Evolutionary conservation across 352 stramenopile species (phyloP).

Genomic region (Phytophthora meadii): DNA sequence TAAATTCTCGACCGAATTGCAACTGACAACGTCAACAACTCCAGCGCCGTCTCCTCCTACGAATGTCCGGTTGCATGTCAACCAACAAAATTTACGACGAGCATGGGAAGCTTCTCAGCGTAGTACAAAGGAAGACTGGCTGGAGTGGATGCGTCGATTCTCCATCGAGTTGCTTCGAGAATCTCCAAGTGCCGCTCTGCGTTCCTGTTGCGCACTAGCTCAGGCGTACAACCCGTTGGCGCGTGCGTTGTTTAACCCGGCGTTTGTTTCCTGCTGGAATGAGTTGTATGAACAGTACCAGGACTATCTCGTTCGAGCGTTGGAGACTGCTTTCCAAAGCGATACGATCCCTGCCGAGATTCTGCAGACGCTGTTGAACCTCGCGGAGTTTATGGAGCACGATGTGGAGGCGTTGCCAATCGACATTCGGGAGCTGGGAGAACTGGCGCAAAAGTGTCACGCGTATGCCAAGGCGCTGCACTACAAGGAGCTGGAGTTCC

Average conservation of each 20-base stretch:
- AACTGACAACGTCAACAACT: conserved; percentile 34
- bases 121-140: conserved; percentile 94
- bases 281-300: conserved; percentile 95
- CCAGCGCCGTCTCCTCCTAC: conserved; percentile 48
- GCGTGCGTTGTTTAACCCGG: conserved; percentile 97
- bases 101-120: conserved; percentile 96
- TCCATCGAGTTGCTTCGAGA: conserved; percentile 97
- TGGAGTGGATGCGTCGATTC: conserved; percentile 98
- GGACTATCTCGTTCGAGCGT: conserved; percentile 91
- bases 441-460: conserved; percentile 96
- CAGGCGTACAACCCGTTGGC: conserved; percentile 98
- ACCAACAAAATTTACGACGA: conserved; percentile 92
- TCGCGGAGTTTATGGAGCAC: conserved; percentile 99
- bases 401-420: conserved; percentile 97
- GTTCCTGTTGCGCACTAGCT: conserved; percentile 93
- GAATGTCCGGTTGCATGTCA: conserved; percentile 88
- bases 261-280: conserved; percentile 99
- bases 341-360: conserved; percentile 96
- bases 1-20: conserved; percentile 49
- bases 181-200: conserved; percentile 94
- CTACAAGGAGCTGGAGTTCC: conserved; percentile 98
- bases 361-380: conserved; percentile 96
- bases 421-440: conserved; percentile 94
- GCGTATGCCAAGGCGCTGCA: conserved; percentile 96
- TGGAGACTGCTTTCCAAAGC: conserved; percentile 95